phyloP scores from a whole-genome alignment of 495 filamentous ascomycete species.

The Penicillium maclennaniae region DNA sequence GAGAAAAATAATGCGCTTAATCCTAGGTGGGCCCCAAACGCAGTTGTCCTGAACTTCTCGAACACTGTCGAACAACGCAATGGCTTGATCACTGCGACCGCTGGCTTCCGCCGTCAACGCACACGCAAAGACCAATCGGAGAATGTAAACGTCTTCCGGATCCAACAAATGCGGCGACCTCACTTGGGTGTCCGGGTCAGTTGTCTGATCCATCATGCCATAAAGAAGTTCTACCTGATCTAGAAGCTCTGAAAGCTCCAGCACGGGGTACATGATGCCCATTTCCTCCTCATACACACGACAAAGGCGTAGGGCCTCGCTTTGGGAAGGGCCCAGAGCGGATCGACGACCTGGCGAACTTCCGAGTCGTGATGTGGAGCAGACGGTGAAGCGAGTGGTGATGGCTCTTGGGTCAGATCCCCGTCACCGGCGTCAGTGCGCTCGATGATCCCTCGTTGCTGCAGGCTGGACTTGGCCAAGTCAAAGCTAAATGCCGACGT shows the following conservation, averaged over 20 bases:
- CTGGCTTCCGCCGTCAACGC: conserved; percentile 68
- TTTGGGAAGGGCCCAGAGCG: conserved; percentile 71
- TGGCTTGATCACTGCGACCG: conserved; percentile 68
- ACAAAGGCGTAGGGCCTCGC: conserved; percentile 71
- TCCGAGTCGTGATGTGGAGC: conserved; percentile 38
- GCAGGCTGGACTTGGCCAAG: conserved; percentile 75
- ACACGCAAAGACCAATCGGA: conserved; percentile 74
- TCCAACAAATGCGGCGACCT: conserved; percentile 33
- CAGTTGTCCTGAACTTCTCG: conserved; percentile 60
- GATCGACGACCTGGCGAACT: conserved; percentile 50
- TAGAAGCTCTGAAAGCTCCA: conserved; percentile 61
- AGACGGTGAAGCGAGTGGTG: conserved; percentile 49
- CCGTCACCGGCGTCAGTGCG: conserved; percentile 45
- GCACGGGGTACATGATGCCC: conserved; percentile 80
- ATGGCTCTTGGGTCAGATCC: conserved; percentile 41
- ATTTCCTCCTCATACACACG: conserved; percentile 78
- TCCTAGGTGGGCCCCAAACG: conserved; percentile 60
- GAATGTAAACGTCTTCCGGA: conserved; percentile 59
- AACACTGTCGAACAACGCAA: conserved; percentile 67
- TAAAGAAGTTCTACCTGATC: conserved; percentile 58
- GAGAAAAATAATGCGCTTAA: conserved; percentile 64
- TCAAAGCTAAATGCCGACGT: conserved; percentile 77
- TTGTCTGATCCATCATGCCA: conserved; percentile 47
- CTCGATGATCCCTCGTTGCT: conserved; percentile 72
- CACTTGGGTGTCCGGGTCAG: background rate